Base-by-base conservation (phyloP, 192 early-diverging fungal species). In the Gonapodya prolifera region DNA sequence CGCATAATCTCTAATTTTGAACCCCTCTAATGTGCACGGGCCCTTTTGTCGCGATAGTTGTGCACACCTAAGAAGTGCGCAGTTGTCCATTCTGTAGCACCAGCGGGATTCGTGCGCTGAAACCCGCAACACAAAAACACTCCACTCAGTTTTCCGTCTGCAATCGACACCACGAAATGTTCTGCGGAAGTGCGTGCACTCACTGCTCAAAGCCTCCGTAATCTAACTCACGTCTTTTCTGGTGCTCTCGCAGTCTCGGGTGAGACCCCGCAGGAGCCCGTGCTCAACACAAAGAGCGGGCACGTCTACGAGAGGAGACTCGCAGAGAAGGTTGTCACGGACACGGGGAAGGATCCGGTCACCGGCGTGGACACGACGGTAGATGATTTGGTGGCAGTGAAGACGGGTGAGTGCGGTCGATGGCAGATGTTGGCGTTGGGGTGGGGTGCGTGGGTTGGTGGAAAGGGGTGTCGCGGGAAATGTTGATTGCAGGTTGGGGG, bases 261-360 rank as follows among this genome's bases (percentile, higher is more conserved):
- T 31, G 94, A 96, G 83, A 85, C 90, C 34, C 93, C 94, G 45
- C 85, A 86, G 75, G 89, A 93, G 78, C 96, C 97, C 1, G 97
- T 99, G 32, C 85, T 97, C 70, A 96, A 94, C 1, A 82, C 86
- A 73, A 92, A 92, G 81, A 90, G 89, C 28, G 96, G 96, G 28
- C 86, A 92, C 70, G 78, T 99, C 34, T 99, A 91, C 84, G 96
- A 99, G 79, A 90, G 88, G 78, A 84, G 92, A 77, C 83, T 99
- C 75, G 92, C 97, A 78, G 78, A 89, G 76, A 98, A 97, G 81
- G 90, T 96, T 79, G 86, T 98, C 35, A 88, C 86, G 33, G 93
- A 97, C 75, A 85, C 91, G 81, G 91, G 92, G 35, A 88, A 86
- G 74, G 94, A 95, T 82, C 96, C 97, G 28, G 88, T 91, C 34